Percentiles rank a stretch among this genome's conserved stretches.
phyloP scores from a whole-genome alignment of 1,139 yeast species.

The Blastobotrys persicus region DNA sequence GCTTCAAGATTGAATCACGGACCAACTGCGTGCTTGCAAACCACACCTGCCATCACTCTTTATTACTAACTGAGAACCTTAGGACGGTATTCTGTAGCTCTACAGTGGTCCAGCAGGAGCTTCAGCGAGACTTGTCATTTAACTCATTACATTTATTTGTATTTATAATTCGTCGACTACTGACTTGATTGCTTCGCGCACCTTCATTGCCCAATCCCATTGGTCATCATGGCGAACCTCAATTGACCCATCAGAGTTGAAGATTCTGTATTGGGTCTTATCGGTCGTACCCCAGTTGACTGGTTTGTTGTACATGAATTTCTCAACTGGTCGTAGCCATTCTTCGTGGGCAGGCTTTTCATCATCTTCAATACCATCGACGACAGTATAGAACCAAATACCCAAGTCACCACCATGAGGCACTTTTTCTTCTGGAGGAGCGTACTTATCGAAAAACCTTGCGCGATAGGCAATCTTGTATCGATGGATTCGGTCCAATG shows the following conservation, averaged over 20 bases:
- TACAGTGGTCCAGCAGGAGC: neutral
- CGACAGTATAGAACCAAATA: constrained; percentile 36
- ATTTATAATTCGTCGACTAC: neutral
- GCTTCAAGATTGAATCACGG: too few relatives aligned
- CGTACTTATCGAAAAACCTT: constrained; percentile 32
- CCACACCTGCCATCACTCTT: too few relatives aligned
- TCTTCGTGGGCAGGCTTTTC: constrained; percentile 27
- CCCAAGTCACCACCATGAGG: constrained; percentile 40
- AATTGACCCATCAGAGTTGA: constrained; percentile 33
- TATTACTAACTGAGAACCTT: too few relatives aligned
- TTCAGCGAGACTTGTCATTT: neutral
- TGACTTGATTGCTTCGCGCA: constrained; percentile 28
- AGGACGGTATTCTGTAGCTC: too few relatives aligned
- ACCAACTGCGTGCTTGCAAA: too few relatives aligned
- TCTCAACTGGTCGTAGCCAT: constrained; percentile 35
- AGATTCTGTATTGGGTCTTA: constrained; percentile 27
- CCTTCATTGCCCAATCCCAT: constrained; percentile 41
- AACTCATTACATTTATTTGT: neutral
- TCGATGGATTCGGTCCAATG: constrained; percentile 33
- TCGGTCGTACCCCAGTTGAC: constrained; percentile 33
- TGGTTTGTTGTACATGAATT: constrained; percentile 26
- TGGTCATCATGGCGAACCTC: constrained; percentile 31
- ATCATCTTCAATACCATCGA: constrained; percentile 32
- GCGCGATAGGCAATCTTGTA: constrained; percentile 39
- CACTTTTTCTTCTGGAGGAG: constrained; percentile 31